These are phyloP conservation scores for Senna tora DNA, from an alignment of 306 rosid genomes.

Conservation along the genomic window DNA sequence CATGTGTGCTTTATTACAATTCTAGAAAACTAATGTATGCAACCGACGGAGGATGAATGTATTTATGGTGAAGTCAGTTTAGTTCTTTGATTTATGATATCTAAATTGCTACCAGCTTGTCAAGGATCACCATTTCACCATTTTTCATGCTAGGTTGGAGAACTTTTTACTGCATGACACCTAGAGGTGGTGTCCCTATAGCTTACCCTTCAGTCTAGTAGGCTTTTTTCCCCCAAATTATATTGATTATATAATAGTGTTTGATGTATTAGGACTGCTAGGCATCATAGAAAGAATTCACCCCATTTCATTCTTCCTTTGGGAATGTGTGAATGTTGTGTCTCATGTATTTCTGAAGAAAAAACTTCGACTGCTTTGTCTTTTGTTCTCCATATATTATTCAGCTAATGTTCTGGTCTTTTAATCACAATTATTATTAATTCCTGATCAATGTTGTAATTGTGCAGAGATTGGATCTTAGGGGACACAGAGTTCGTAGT, in stretches of 20 bases:
- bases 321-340: not conserved
- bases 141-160: not conserved
- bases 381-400: slow-evolving; percentile 9
- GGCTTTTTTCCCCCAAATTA: not conserved
- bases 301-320: slow-evolving; percentile 14
- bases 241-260: not conserved
- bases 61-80: not conserved
- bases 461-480: slow-evolving; percentile 90
- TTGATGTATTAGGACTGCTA: slow-evolving; percentile 14
- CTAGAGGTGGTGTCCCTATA: slow-evolving; percentile 2
- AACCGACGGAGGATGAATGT: not conserved
- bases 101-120: not conserved
- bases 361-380: slow-evolving; percentile 1
- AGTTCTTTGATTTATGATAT: not conserved
- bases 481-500: slow-evolving; percentile 95
- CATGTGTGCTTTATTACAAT: slow-evolving; percentile 10
- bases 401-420: slow-evolving; percentile 26
- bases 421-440: slow-evolving; percentile 13
- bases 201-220: slow-evolving; percentile 1
- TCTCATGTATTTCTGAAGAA: slow-evolving; percentile 30
- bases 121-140: not conserved
- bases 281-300: slow-evolving; percentile 10
- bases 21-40: not conserved
- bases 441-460: slow-evolving; percentile 38
- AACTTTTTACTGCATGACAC: not conserved